phyloP scores from a whole-genome alignment of 139 green algal genomes.

The Helicosporidium sp. region DNA sequence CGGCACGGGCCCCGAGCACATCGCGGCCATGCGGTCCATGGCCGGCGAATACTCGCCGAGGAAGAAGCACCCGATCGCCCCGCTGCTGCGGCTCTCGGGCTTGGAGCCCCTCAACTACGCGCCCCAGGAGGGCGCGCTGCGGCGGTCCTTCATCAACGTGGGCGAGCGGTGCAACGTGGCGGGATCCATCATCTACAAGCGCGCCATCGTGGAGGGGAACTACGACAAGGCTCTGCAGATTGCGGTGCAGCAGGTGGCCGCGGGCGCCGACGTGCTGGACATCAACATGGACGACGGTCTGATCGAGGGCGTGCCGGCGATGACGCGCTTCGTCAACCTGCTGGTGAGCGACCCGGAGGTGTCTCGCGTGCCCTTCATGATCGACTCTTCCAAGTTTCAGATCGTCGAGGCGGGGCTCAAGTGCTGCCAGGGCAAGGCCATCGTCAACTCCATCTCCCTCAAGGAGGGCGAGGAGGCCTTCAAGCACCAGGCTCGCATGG shows the following conservation, averaged over 20 bases:
- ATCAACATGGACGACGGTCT: conserved; percentile 98
- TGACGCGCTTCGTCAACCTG: conserved; percentile 94
- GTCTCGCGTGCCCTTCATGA: conserved; percentile 91
- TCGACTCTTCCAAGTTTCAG: conserved; percentile 90
- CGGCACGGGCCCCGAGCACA: conserved; percentile 76
- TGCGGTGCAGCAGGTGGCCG: conserved; percentile 64
- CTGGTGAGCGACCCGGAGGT: conserved; percentile 86
- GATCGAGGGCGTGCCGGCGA: conserved; percentile 82
- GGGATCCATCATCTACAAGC: conserved; percentile 86
- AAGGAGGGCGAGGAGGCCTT: conserved; percentile 95
- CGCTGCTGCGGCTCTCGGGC: conserved; percentile 70
- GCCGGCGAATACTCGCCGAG: conserved; percentile 42
- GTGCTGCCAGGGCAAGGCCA: conserved; percentile 90
- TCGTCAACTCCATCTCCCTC: conserved; percentile 93
- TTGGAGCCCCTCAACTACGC: conserved; percentile 87
- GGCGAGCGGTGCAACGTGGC: conserved; percentile 96
- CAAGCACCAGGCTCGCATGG: conserved; percentile 48
- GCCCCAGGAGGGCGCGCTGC: conserved; percentile 48
- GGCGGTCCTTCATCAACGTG: conserved; percentile 82
- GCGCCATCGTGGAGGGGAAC: conserved; percentile 81
- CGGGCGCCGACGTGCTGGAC: conserved; percentile 81
- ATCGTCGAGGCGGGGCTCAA: conserved; percentile 95
- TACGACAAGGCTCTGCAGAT: conserved; percentile 88
- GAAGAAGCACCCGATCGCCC: conserved; percentile 28
- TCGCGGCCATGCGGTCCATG: conserved; percentile 51